Evolutionary conservation across 129 eudicot species (phyloP).

Genomic region (Lactuca sativa): DNA sequence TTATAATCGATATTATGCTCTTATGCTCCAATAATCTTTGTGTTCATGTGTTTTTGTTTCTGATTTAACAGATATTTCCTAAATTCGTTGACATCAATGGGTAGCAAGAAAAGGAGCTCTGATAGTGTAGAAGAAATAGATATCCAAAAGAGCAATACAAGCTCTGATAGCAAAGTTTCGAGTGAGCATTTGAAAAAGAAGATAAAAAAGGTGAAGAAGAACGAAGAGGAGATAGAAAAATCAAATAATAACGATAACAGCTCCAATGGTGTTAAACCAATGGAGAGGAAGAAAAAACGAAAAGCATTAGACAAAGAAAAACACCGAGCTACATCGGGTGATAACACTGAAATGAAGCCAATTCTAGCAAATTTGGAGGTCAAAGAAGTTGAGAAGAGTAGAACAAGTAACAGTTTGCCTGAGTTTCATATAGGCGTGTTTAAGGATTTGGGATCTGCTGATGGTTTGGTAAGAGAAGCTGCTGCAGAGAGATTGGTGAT

Average conservation of each 20-base stretch:
- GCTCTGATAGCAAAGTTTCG: slow-evolving; percentile 18
- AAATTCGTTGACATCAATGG: slow-evolving; percentile 26
- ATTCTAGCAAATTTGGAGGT: slow-evolving; percentile 20
- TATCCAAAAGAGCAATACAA: slow-evolving; percentile 6
- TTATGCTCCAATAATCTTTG: background rate
- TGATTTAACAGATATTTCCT: slow-evolving; percentile 12
- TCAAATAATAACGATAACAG: slow-evolving; percentile 1
- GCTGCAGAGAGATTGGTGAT: slow-evolving; percentile 67
- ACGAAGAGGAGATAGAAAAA: slow-evolving; percentile 33
- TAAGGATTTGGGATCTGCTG: slow-evolving; percentile 65
- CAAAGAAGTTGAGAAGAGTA: slow-evolving; percentile 26
- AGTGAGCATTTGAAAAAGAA: slow-evolving; percentile 38
- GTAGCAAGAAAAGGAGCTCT: slow-evolving; percentile 43
- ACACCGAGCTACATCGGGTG: slow-evolving; percentile 31
- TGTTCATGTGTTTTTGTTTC: background rate
- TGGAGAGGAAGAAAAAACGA: slow-evolving; percentile 81
- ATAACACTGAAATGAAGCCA: slow-evolving; percentile 18
- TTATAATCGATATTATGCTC: slow-evolving; percentile 18
- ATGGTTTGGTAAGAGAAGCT: slow-evolving; percentile 53
- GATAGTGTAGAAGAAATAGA: slow-evolving; percentile 37
- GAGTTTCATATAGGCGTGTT: slow-evolving; percentile 85
- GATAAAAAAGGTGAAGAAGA: slow-evolving; percentile 50
- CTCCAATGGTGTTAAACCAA: slow-evolving; percentile 46
- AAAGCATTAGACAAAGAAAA: slow-evolving; percentile 71
- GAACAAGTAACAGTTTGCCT: slow-evolving; percentile 50